Conservation (phyloP, 1,284 basidiomycete genomes). For the Cryptococcus hybrid region DNA sequence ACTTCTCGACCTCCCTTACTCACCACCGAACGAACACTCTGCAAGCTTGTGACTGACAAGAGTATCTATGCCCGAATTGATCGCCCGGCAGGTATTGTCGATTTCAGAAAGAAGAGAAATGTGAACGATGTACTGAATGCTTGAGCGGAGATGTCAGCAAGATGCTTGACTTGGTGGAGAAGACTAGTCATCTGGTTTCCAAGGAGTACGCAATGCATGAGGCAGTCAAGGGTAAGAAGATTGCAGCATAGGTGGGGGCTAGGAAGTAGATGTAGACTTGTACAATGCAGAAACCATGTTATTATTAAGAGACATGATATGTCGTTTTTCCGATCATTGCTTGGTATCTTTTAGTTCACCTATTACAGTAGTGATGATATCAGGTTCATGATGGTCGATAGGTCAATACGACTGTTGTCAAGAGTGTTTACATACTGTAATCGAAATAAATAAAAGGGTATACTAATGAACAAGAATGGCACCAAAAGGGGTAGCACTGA, state of each 20-base stretch:
- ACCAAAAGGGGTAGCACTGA: too few species aligned
- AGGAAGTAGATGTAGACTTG: background rate
- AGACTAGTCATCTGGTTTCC: constrained; percentile 55
- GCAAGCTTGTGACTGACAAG: constrained; percentile 83
- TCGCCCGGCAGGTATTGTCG: constrained; percentile 83
- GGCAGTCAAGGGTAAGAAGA: constrained; percentile 39
- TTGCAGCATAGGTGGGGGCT: constrained; percentile 22
- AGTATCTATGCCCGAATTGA: constrained; percentile 94
- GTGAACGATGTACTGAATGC: constrained; percentile 92
- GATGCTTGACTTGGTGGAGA: constrained; percentile 57
- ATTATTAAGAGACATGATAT: too few species aligned
- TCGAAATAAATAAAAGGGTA: too few species aligned
- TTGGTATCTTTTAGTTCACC: background rate
- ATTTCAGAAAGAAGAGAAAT: constrained; percentile 70
- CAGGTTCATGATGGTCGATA: too few species aligned
- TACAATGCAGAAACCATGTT: background rate
- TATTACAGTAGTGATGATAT: too few species aligned
- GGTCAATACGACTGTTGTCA: too few species aligned
- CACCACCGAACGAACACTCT: constrained; percentile 84
- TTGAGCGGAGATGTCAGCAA: constrained; percentile 97
- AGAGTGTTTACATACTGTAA: too few species aligned
- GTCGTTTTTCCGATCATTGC: too few species aligned
- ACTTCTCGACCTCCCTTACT: constrained; percentile 78
- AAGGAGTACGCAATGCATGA: constrained; percentile 52
- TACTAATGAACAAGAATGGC: too few species aligned